Evolutionary conservation across 2,329 filamentous ascomycete genomes (phyloP).

Genomic region (Chrysoporthe deuterocubensis): DNA sequence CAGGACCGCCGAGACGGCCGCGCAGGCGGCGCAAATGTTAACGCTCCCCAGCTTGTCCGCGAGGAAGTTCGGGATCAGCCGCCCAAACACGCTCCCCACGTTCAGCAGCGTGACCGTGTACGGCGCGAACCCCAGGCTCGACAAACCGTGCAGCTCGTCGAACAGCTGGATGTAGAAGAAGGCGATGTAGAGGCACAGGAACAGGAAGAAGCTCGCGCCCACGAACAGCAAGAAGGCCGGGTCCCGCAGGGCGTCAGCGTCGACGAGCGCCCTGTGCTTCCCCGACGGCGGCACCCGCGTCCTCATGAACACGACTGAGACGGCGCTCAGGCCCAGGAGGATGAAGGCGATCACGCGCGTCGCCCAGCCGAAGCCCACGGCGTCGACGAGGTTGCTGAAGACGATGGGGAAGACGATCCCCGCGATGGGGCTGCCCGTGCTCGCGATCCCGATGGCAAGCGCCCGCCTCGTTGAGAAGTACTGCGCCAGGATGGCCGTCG

Average conservation of each 20-base stretch:
- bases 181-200: conserved; percentile 51
- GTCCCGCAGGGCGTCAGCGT: conserved; percentile 44
- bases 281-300: conserved; percentile 39
- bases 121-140: conserved; percentile 39
- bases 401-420: conserved; percentile 53
- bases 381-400: conserved; percentile 38
- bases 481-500: conserved; percentile 43
- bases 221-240: conserved; percentile 43
- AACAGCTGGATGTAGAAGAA: conserved; percentile 54
- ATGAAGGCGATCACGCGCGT: conserved; percentile 57
- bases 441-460: conserved; percentile 40
- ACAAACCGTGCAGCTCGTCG: conserved; percentile 45
- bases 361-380: conserved; percentile 45
- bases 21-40: conserved; percentile 42
- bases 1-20: conserved; percentile 40
- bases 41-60: conserved; percentile 49
- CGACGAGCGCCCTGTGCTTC: conserved; percentile 39
- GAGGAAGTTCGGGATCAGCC: conserved; percentile 48
- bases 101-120: conserved; percentile 50
- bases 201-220: conserved; percentile 44
- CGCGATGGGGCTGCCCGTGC: conserved; percentile 41
- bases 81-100: conserved; percentile 50
- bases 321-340: conserved; percentile 43
- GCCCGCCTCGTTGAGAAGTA: conserved; percentile 44
- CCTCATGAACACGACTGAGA: conserved; percentile 46